Evolutionary conservation across 106 monocot species (phyloP).

Genomic region (Dactylorhiza incarnata): DNA sequence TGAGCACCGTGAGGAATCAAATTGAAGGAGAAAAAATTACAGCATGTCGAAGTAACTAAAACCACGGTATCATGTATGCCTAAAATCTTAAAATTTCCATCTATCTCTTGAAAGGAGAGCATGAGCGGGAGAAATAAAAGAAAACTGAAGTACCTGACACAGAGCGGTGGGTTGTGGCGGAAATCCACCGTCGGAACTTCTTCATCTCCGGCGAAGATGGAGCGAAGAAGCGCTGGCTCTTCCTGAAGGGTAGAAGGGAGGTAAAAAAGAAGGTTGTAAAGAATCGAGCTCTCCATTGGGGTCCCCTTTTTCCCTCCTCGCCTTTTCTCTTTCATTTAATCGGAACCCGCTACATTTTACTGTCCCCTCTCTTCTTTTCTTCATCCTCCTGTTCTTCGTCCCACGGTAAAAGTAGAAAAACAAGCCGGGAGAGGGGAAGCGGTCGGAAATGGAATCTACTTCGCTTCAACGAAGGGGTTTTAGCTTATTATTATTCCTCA

Average conservation of each 20-base stretch:
- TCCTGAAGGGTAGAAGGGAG: background rate
- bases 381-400: background rate
- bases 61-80: background rate
- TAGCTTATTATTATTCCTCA: too few relatives aligned
- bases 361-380: background rate
- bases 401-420: background rate
- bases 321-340: background rate
- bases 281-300: background rate
- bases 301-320: background rate
- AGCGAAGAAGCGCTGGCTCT: background rate
- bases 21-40: background rate
- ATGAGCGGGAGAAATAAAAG: background rate
- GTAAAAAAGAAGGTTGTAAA: background rate
- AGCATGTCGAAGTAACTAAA: background rate
- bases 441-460: constrained; percentile 1
- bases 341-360: background rate
- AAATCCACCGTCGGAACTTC: background rate
- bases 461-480: background rate
- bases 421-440: background rate
- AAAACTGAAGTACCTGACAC: background rate
- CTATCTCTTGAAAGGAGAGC: background rate
- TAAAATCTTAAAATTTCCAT: background rate
- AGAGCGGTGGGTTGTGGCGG: background rate
- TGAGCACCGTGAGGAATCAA: background rate
- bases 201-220: background rate